phyloP scores from a whole-genome alignment of 2,329 filamentous ascomycete genomes.

The Hymenoscyphus albidus region DNA sequence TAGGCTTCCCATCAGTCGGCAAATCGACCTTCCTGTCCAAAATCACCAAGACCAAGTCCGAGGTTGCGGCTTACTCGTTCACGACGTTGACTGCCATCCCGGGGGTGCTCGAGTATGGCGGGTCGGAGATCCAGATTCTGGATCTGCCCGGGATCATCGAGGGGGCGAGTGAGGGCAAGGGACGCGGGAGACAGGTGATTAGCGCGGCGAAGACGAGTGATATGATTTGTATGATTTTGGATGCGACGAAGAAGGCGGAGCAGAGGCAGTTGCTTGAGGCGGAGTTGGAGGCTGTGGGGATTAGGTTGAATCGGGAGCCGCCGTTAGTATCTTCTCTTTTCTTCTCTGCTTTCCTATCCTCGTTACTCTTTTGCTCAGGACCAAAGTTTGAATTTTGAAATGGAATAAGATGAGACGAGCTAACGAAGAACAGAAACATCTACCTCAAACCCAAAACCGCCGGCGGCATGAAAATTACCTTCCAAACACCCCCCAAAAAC shows the following conservation, averaged over 20 bases:
- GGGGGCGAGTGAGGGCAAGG: constrained; percentile 92
- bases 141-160: constrained; percentile 98
- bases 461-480: constrained; percentile 98
- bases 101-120: constrained; percentile 94
- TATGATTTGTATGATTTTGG: constrained; percentile 91
- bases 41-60: constrained; percentile 95
- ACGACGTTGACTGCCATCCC: constrained; percentile 97
- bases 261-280: constrained; percentile 86
- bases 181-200: constrained; percentile 91
- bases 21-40: constrained; percentile 99
- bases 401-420: not conserved
- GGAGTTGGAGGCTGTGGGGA: constrained; percentile 92
- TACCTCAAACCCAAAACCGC: constrained; percentile 95
- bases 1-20: constrained; percentile 97
- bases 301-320: constrained; percentile 84
- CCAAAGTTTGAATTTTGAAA: not conserved
- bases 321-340: constrained; percentile 55
- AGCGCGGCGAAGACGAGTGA: constrained; percentile 98
- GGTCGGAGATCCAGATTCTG: constrained; percentile 95
- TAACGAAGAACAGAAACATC: constrained; percentile 65
- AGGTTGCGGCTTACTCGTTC: constrained; percentile 95
- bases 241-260: constrained; percentile 94
- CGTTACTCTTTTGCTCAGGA: not conserved
- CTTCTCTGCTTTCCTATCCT: not conserved
- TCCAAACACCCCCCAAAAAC: constrained; percentile 80